Evolutionary conservation across 345 rosid genomes (phyloP).

Genomic region (Cardiospermum halicacabum): DNA sequence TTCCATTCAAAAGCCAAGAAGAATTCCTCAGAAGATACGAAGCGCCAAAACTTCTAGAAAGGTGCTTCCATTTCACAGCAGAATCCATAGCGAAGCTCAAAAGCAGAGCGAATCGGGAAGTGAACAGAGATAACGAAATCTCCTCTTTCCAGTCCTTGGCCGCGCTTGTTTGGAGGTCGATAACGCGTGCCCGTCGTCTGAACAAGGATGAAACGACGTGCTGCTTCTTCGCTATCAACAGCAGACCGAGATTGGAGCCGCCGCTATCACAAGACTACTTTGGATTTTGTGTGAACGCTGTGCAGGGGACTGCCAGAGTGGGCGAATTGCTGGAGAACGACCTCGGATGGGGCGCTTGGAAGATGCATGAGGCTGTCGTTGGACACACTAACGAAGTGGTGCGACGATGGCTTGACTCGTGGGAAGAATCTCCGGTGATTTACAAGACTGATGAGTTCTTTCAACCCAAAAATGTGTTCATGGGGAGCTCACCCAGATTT

Average conservation of each 20-base stretch:
- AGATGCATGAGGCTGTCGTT: slow-evolving; percentile 41
- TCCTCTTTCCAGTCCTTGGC: slow-evolving; percentile 73
- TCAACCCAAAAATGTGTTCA: slow-evolving; percentile 45
- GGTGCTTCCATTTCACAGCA: slow-evolving; percentile 56
- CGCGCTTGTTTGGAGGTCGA: slow-evolving; percentile 59
- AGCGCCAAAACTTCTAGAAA: slow-evolving; percentile 44
- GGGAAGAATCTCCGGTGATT: slow-evolving; percentile 41
- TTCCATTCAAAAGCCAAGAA: slow-evolving; percentile 40
- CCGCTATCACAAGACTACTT: slow-evolving; percentile 46
- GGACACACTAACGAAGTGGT: slow-evolving; percentile 32
- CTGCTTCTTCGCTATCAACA: slow-evolving; percentile 46
- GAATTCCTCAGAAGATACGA: slow-evolving; percentile 46
- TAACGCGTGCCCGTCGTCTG: slow-evolving; percentile 41
- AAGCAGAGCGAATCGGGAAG: slow-evolving; percentile 40
- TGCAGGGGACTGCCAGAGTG: slow-evolving; percentile 33
- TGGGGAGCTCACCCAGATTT: slow-evolving; percentile 86
- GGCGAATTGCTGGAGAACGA: slow-evolving; percentile 49
- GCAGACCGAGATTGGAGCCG: slow-evolving; percentile 53
- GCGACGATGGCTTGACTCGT: slow-evolving; percentile 25
- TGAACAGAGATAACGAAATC: slow-evolving; percentile 38
- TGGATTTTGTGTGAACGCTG: slow-evolving; percentile 42
- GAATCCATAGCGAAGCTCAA: slow-evolving; percentile 49
- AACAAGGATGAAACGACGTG: slow-evolving; percentile 32
- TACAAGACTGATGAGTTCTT: slow-evolving; percentile 33
- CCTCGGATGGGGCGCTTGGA: slow-evolving; percentile 69